Evolutionary conservation across 495 filamentous ascomycete genomes (phyloP).

Genomic region (Aspergillus wentii): DNA sequence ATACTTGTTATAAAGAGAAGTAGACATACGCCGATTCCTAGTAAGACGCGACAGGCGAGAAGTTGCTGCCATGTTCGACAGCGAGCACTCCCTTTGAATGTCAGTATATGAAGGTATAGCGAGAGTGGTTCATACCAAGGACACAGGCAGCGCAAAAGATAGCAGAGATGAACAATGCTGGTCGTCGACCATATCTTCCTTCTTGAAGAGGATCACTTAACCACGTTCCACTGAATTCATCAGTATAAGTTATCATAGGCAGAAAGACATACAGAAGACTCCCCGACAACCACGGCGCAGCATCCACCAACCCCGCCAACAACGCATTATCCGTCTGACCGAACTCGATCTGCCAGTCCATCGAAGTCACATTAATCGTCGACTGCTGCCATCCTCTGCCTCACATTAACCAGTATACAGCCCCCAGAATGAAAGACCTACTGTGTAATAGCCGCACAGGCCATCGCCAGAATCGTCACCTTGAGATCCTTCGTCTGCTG

Average conservation of each 20-base stretch:
- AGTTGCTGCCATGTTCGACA: slow-evolving; percentile 54
- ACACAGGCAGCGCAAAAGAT: slow-evolving; percentile 56
- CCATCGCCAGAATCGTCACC: slow-evolving; percentile 17
- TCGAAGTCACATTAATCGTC: slow-evolving; percentile 61
- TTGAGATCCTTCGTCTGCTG: slow-evolving; percentile 18
- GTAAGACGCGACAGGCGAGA: slow-evolving; percentile 53
- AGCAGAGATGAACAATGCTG: slow-evolving; percentile 60
- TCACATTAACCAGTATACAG: no score
- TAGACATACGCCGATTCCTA: slow-evolving; percentile 51
- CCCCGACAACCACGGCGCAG: slow-evolving; percentile 22
- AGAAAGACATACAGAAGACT: slow-evolving; percentile 25
- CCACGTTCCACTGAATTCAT: slow-evolving; percentile 51
- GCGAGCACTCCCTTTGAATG: slow-evolving; percentile 24
- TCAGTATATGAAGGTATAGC: no score
- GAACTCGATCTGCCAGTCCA: slow-evolving; percentile 50
- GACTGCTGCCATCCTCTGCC: slow-evolving; percentile 64
- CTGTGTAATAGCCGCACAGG: slow-evolving; percentile 26
- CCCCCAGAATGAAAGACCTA: no score
- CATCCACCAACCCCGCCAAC: slow-evolving; percentile 35
- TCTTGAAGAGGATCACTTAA: slow-evolving; percentile 63
- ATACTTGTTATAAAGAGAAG: neutral
- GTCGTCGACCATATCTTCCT: slow-evolving; percentile 52
- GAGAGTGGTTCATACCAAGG: slow-evolving; percentile 58
- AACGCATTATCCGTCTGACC: slow-evolving; percentile 28
- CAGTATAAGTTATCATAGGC: slow-evolving; percentile 5